A percentile compares a stretch with the other conserved stretches of the same genome.
phyloP scores from a whole-genome alignment of 169 alveolate species.

The Plasmodium fragile region DNA sequence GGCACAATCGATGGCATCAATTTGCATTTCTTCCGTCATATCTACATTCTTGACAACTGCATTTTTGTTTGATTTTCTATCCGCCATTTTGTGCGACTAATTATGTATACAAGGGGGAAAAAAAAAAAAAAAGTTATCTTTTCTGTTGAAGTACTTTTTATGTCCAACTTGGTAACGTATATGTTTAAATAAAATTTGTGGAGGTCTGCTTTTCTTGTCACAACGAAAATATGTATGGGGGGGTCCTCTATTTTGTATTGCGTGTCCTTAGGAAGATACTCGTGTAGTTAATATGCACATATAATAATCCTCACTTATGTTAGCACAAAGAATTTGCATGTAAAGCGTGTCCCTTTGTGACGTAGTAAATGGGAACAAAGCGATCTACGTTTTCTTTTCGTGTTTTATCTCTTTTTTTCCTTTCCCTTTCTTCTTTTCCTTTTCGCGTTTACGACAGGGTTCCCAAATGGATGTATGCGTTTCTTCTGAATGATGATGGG shows the following conservation, averaged over 20 bases:
- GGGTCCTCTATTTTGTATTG: not conserved
- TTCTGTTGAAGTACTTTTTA: not conserved
- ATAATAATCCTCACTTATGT: not conserved
- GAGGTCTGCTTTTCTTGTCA: not conserved
- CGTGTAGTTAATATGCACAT: not conserved
- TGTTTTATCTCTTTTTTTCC: not conserved
- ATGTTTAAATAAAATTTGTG: not conserved
- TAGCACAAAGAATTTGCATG: not conserved
- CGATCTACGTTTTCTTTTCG: not conserved
- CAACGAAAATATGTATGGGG: not conserved
- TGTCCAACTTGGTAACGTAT: not conserved
- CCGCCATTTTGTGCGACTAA: slow-evolving; percentile 48
- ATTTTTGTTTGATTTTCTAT: slow-evolving; percentile 88
- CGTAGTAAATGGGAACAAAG: not conserved
- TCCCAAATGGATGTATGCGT: not conserved
- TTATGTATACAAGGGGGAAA: not conserved
- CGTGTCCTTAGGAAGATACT: not conserved
- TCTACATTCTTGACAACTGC: slow-evolving; percentile 96
- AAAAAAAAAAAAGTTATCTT: not conserved
- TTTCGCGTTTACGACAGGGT: not conserved
- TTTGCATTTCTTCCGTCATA: slow-evolving; percentile 99
- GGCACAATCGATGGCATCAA: slow-evolving; percentile 99
- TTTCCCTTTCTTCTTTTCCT: not conserved
- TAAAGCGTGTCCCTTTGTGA: not conserved
- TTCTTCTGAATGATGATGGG: not conserved